Evolutionary conservation across 441 rosid species (phyloP).

Genomic region (Populus hybrid): DNA sequence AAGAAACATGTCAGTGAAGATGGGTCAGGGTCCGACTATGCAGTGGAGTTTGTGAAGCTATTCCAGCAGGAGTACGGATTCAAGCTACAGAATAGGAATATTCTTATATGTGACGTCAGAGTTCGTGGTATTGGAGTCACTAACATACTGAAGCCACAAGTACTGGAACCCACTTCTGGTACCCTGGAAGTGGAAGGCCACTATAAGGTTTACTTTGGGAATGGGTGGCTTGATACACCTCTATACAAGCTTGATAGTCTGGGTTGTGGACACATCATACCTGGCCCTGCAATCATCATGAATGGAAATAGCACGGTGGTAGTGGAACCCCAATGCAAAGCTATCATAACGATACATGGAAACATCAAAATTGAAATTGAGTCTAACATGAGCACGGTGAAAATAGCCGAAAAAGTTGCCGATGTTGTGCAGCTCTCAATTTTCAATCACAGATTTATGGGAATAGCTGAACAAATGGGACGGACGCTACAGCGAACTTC

Average conservation of each 20-base stretch:
- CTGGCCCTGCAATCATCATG: slow-evolving; percentile 91
- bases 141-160: slow-evolving; percentile 71
- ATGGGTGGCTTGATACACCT: slow-evolving; percentile 71
- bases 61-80: slow-evolving; percentile 92
- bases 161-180: slow-evolving; percentile 40
- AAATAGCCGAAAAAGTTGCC: slow-evolving; percentile 64
- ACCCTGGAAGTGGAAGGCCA: slow-evolving; percentile 55
- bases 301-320: slow-evolving; percentile 93
- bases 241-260: slow-evolving; percentile 74
- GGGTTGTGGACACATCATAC: slow-evolving; percentile 57
- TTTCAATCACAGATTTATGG: slow-evolving; percentile 95
- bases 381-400: slow-evolving; percentile 32
- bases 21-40: slow-evolving; percentile 52
- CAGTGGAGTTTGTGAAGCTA: slow-evolving; percentile 68
- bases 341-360: slow-evolving; percentile 75
- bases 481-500: slow-evolving; percentile 92
- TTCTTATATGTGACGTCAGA: slow-evolving; percentile 80
- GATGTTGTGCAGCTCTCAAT: slow-evolving; percentile 97
- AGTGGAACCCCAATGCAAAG: slow-evolving; percentile 81
- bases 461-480: slow-evolving; percentile 98
- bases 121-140: slow-evolving; percentile 91
- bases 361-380: slow-evolving; percentile 76
- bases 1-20: slow-evolving; percentile 44
- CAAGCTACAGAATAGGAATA: slow-evolving; percentile 69
- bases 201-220: slow-evolving; percentile 65